Conservation (phyloP, 1,284 basidiomycete species). For the Entoloma clypeatum region DNA sequence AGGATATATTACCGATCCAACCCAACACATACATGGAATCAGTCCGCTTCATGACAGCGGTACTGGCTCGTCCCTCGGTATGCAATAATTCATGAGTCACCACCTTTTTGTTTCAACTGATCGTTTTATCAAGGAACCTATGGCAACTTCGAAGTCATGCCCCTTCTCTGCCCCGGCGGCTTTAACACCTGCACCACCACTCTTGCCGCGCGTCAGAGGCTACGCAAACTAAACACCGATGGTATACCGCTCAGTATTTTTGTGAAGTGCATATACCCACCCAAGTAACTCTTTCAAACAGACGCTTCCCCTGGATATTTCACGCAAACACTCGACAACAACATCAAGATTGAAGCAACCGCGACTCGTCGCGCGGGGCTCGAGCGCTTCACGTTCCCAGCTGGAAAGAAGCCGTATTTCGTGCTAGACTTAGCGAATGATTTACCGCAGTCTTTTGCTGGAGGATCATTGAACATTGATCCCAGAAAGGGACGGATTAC, state of each 20-base stretch:
- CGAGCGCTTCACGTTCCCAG: slow-evolving; percentile 42
- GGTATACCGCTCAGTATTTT: slow-evolving; percentile 23
- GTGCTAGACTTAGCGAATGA: slow-evolving; percentile 48
- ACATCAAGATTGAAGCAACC: slow-evolving; percentile 43
- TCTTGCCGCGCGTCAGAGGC: slow-evolving; percentile 35
- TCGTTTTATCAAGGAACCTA: slow-evolving; percentile 44
- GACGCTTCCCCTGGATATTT: slow-evolving; percentile 46
- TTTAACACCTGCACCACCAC: slow-evolving; percentile 41
- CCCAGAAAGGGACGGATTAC: too few relatives aligned
- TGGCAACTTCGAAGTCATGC: slow-evolving; percentile 71
- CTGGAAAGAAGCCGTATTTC: slow-evolving; percentile 29
- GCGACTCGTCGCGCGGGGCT: slow-evolving; percentile 43
- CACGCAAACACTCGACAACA: slow-evolving; percentile 43
- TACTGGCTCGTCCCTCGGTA: slow-evolving; percentile 62
- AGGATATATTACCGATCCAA: slow-evolving; percentile 61
- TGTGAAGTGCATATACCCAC: neutral
- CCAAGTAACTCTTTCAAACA: slow-evolving; percentile 13
- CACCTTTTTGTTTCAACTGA: slow-evolving; percentile 1
- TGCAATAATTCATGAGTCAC: slow-evolving; percentile 9
- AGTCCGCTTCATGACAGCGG: slow-evolving; percentile 67
- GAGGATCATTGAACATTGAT: slow-evolving; percentile 36
- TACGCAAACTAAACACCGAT: slow-evolving; percentile 38
- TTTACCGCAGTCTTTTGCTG: slow-evolving; percentile 44
- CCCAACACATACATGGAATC: slow-evolving; percentile 54
- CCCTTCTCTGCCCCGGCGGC: slow-evolving; percentile 54